phyloP scores from a whole-genome alignment of 257 asterid species.

The Solanum dulcamara region DNA sequence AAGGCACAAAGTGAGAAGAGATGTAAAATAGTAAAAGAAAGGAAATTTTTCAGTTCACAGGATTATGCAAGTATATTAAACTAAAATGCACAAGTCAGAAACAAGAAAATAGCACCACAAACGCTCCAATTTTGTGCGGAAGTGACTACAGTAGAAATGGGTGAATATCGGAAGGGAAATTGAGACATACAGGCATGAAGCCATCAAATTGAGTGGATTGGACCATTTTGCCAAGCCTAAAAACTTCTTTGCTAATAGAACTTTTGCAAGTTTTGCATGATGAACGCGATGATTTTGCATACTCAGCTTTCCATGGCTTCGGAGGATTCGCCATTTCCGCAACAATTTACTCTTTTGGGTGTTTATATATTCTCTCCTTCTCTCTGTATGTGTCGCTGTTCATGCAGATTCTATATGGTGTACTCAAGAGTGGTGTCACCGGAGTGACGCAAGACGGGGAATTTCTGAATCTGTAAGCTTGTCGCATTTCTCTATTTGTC shows the following conservation, averaged over 20 bases:
- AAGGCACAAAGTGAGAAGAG: neutral
- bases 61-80: neutral
- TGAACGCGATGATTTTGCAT: constrained; percentile 85
- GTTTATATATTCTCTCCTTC: neutral
- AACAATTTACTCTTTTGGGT: neutral
- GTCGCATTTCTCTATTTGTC: neutral
- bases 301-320: constrained; percentile 88
- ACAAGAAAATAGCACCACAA: neutral
- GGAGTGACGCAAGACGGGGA: neutral
- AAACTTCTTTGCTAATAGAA: constrained; percentile 21
- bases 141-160: neutral
- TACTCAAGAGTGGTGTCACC: neutral
- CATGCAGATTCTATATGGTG: neutral
- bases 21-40: neutral
- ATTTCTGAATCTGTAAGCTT: neutral
- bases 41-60: neutral
- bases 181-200: constrained; percentile 60
- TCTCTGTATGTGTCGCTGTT: neutral
- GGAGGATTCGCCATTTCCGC: constrained; percentile 70
- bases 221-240: constrained; percentile 94
- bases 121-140: neutral
- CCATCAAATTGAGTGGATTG: constrained; percentile 87
- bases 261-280: constrained; percentile 77
- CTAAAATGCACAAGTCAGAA: neutral
- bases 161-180: neutral